Base-by-base conservation (phyloP, 164 flowering plant species). In the Brasenia schreberi region DNA sequence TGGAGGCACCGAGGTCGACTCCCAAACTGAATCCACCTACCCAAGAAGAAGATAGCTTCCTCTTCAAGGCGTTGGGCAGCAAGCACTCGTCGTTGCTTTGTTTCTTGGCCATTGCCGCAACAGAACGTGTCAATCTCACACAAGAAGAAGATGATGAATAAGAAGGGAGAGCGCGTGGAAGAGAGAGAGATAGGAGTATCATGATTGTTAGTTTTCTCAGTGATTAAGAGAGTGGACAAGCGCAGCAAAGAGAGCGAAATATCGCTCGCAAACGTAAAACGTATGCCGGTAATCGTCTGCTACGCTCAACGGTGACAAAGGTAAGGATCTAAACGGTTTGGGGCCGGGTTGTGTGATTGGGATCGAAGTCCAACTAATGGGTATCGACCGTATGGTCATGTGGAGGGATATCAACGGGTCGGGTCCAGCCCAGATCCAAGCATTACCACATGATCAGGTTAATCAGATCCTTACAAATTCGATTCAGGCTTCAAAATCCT, bases 21-120 rank as follows among this genome's bases (percentile, higher is more conserved):
- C 98, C 97, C 39, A 88, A 71, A 71, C 92, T 90, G 82, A 90
- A 90, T 6, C 96, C 92, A 6, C 85, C 88, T 52, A 82, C 67
- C 92, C 92, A 90, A 0, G 65, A 71, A 5, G 84, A 79, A 53
- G 88, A 80, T 0, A n/a, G 66, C 69, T 77, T 82, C 67, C 88
- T 81, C 60, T 85, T 81, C 56, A 80, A 68, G 71, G 93, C 96
- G 76, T 89, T 90, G 59, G 96, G 87, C 49, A 85, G 87, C 63
- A 60, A 17, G 19, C 27, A 18, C 63, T 60, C 63, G 27, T 60
- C 63, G 11, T 45, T 45, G 53, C 53, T 45, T 12, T 7, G 53
- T 45, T 45, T 45, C 53, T 45, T 45, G 11, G 12, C 53, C 53
- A 45, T 45, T 45, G 12, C 7, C 53, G 12, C 53, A 3, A 45